Evolutionary conservation across 208 protist species (phyloP).

Genomic region (Phytomonas sp.): DNA sequence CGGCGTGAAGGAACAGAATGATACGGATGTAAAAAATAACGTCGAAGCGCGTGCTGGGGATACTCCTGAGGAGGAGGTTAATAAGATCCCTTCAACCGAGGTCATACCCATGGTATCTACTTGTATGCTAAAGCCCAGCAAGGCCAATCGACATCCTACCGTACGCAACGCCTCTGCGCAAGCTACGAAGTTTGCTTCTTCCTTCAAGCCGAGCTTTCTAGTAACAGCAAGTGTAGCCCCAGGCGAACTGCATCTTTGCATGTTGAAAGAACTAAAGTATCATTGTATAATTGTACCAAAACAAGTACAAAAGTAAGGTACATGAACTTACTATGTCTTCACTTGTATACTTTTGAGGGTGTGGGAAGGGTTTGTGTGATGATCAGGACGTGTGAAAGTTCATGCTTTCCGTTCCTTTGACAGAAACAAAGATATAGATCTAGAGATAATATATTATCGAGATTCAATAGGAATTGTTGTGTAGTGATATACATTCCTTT

Average conservation of each 20-base stretch:
- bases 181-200: background rate
- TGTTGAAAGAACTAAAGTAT: background rate
- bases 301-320: background rate
- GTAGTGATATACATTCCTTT: background rate
- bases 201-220: background rate
- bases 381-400: background rate
- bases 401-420: background rate
- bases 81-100: background rate
- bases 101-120: background rate
- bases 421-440: background rate
- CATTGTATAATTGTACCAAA: slow-evolving; percentile 5
- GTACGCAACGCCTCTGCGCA: background rate
- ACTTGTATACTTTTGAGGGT: background rate
- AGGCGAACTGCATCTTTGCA: background rate
- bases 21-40: background rate
- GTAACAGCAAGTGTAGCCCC: background rate
- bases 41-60: background rate
- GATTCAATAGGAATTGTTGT: background rate
- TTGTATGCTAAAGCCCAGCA: background rate
- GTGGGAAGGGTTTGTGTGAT: background rate
- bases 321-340: background rate
- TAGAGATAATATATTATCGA: background rate
- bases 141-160: background rate
- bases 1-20: background rate
- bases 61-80: background rate